A percentile compares a stretch with the other conserved stretches of the same genome.
Conservation (phyloP, 768 basidiomycete species). For the Lactifluus subvellereus region DNA sequence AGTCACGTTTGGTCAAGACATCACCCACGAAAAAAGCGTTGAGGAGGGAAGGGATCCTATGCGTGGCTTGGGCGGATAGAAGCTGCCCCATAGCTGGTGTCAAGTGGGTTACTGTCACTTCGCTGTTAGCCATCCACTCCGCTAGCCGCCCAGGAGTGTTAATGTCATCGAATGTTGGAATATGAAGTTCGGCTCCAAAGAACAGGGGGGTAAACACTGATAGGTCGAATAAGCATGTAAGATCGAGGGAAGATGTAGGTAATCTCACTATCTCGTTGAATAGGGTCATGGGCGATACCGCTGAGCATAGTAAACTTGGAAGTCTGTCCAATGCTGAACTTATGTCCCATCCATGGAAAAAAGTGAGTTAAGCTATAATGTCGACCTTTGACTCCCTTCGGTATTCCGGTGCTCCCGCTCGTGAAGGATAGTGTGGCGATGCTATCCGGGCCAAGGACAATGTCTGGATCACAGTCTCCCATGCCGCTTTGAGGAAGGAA, state of each 20-base stretch:
- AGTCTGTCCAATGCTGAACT: slow-evolving; percentile 64
- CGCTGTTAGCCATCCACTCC: slow-evolving; percentile 94
- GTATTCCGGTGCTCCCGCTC: slow-evolving; percentile 94
- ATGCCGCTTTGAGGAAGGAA: slow-evolving; percentile 49
- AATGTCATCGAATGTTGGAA: slow-evolving; percentile 95
- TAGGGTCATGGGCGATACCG: slow-evolving; percentile 98
- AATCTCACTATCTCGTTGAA: slow-evolving; percentile 92
- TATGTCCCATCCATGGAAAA: slow-evolving; percentile 98
- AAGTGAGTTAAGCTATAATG: slow-evolving; percentile 98
- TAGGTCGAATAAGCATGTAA: slow-evolving; percentile 10
- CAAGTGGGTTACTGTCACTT: slow-evolving; percentile 93
- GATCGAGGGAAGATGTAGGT: neutral
- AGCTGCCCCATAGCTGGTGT: slow-evolving; percentile 99
- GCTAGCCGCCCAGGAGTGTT: slow-evolving; percentile 94
- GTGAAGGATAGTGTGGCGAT: slow-evolving; percentile 95
- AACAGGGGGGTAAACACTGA: slow-evolving; percentile 97
- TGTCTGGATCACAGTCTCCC: slow-evolving; percentile 67
- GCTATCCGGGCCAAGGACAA: slow-evolving; percentile 90
- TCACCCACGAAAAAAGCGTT: slow-evolving; percentile 99
- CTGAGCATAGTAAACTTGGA: slow-evolving; percentile 98
- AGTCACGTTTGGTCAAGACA: slow-evolving; percentile 96
- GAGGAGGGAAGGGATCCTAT: slow-evolving; percentile 76
- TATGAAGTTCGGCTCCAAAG: slow-evolving; percentile 91
- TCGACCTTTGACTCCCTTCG: slow-evolving; percentile 93
- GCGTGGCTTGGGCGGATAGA: slow-evolving; percentile 78